Evolutionary conservation across 2,329 filamentous ascomycete genomes (phyloP), one percentile per base, ranked within the genome.

Genomic region (Aspergillus sp.): DNA sequence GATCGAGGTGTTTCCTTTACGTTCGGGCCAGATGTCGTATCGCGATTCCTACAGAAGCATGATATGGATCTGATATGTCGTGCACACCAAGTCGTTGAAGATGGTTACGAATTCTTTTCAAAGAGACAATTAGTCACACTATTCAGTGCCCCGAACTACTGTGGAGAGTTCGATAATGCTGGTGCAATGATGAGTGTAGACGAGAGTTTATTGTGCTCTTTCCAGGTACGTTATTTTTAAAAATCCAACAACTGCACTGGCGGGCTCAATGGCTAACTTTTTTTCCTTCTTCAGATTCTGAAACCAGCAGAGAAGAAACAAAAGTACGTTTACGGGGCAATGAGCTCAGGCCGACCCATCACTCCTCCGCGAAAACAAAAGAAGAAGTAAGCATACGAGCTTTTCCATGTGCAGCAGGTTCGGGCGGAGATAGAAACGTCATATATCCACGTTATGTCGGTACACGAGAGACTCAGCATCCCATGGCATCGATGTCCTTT

Each of bases 291-390:
- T 27, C 68, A 96, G 91, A 98, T 99, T 75, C 85, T 99, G 82
- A 99, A 98, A 84, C 95, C 95, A 73, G 95, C 95, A 79, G 95
- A 99, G 86, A 99, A 99, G 89, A 99, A 99, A 89, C 93, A 97
- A 91, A 98, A 98, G 93, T 98, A 96, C 84, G 93, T 96, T 75
- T 85, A 87, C 81, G 83, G 83, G 81, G 83, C 84, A 81, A 83
- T 89, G 79, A 87, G 85, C 80, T 83, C 84, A 80, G 83, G 85
- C 82, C 84, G 83, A 81, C 84, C 85, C 77, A 82, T 84, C 79
- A 87, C 86, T 84, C 82, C 86, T 83, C 84, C 86, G 78, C 82
- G 84, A 81, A 90, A 88, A 78, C 83, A 84, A 77, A 86, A 87
- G 78, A 83, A 85, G 79, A 87, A 87, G 81, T 84, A 86, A 75